phyloP scores from a whole-genome alignment of 108 stramenopile species.

The Discostella stelligeroides region DNA sequence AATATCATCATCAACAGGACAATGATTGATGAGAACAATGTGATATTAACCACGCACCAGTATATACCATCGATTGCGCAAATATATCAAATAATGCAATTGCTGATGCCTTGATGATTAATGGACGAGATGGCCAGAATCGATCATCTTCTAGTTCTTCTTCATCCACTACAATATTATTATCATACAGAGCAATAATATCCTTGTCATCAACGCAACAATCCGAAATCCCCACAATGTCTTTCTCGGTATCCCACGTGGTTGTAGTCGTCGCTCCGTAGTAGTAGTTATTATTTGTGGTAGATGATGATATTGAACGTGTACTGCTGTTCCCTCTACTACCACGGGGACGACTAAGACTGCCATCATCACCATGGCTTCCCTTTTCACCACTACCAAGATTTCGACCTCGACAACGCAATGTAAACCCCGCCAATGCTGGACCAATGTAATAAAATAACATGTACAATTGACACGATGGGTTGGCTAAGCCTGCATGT shows the following conservation, averaged over 20 bases:
- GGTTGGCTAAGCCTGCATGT: slow-evolving; percentile 62
- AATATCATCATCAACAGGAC: no score
- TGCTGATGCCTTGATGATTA: slow-evolving; percentile 43
- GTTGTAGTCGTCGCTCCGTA: background rate
- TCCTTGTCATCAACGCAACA: background rate
- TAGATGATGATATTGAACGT: no score
- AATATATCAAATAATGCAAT: slow-evolving; percentile 73
- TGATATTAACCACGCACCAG: slow-evolving; percentile 37
- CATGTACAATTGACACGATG: slow-evolving; percentile 77
- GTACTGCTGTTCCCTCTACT: background rate
- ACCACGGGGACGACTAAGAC: background rate
- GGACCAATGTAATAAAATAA: slow-evolving; percentile 77
- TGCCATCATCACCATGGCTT: background rate
- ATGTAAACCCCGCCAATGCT: slow-evolving; percentile 41
- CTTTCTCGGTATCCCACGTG: background rate
- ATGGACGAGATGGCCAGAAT: slow-evolving; percentile 21
- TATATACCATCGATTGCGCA: slow-evolving; percentile 74
- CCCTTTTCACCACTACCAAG: background rate
- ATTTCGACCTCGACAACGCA: slow-evolving; percentile 22
- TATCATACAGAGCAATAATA: background rate
- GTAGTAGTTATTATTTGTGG: no score
- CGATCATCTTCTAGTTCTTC: slow-evolving; percentile 16
- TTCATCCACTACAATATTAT: slow-evolving; percentile 9
- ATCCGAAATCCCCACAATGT: background rate
- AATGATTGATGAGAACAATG: background rate